Conservation (phyloP, 2,329 filamentous ascomycete genomes). For the Penicillium brevicompactum region DNA sequence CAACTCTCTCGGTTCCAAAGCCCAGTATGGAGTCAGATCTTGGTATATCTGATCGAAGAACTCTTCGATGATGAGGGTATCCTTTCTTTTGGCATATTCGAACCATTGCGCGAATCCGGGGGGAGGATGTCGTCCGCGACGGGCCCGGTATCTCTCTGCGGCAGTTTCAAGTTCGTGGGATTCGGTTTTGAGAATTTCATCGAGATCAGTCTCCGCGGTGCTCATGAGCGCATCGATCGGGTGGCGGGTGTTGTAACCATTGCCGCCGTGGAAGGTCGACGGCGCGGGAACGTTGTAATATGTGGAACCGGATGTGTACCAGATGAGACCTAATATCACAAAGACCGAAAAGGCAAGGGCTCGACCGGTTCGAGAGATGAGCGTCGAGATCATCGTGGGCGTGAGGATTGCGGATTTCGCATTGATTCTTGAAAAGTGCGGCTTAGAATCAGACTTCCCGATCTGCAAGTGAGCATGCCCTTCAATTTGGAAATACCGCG, state of each 20-base stretch:
- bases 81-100: conserved; percentile 44
- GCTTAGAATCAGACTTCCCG: not conserved
- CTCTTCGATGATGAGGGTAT: conserved; percentile 51
- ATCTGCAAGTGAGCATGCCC: not conserved
- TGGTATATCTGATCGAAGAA: conserved; percentile 56
- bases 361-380: conserved; percentile 5
- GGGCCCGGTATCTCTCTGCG: conserved; percentile 45
- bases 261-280: not conserved
- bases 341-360: not conserved
- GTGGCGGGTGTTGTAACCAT: conserved; percentile 6
- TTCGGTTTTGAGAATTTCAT: conserved; percentile 27
- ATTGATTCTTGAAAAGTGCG: not conserved
- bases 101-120: conserved; percentile 54
- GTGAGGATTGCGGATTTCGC: not conserved
- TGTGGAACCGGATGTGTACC: not conserved
- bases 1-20: conserved; percentile 43
- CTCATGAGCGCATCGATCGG: conserved; percentile 23
- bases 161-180: conserved; percentile 40
- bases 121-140: conserved; percentile 53
- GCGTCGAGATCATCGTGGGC: not conserved
- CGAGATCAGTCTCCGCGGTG: conserved; percentile 17
- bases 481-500: not conserved
- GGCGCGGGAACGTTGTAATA: not conserved
- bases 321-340: not conserved
- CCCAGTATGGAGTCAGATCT: conserved; percentile 55